Base-by-base conservation (phyloP, 176 grass and related monocot genomes). In the Oryza officinalis region DNA sequence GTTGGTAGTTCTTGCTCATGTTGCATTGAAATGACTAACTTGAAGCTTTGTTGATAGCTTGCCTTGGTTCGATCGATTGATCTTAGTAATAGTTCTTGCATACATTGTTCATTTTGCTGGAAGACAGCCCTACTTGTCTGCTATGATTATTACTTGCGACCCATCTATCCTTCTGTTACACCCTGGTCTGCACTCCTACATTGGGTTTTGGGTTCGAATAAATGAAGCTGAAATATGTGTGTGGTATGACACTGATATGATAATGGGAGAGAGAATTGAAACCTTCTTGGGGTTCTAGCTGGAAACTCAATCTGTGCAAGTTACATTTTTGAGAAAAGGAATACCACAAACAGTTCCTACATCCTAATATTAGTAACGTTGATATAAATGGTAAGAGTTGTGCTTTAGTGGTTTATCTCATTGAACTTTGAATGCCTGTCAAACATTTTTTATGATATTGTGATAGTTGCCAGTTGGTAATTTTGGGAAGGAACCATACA, bases 321-420 rank as follows among this genome's bases (percentile, higher is more conserved):
- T 71, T 27, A 45, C 78, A n/a, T 72, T 83, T 3, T 59, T 72
- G 20, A 20, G 12, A 32, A 14, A 73, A 67, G 49, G 17, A 30
- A 13, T 28, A 30, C 33, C 60, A 1, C 60, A 54, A 52, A 57
- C 60, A 67, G 44, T 20, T 76, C 23, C n/a, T 25, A 61, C 57
- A 61, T 61, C n/a, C 63, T 57, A 22, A 28, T 65, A 65, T 52
- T 75, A 31, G 74, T 76, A 67, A 59, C n/a, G 4, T 14, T n/a
- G 5, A 60, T 76, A 23, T 57, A 63, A 54, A 78, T 63, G 25
- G 1, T 28, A 54, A 78, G 3, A 10, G 3, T n/a, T 22, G 44
- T 69, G n/a, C 30, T 60, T 67, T 25, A 57, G 72, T 76, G 82
- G 17, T 59, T 84, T 52, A 40, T 50, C 30, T 76, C 2, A 45